These are phyloP conservation scores for Candida dubliniensis DNA, from an alignment of 1,139 yeast species.

Conservation along the genomic window DNA sequence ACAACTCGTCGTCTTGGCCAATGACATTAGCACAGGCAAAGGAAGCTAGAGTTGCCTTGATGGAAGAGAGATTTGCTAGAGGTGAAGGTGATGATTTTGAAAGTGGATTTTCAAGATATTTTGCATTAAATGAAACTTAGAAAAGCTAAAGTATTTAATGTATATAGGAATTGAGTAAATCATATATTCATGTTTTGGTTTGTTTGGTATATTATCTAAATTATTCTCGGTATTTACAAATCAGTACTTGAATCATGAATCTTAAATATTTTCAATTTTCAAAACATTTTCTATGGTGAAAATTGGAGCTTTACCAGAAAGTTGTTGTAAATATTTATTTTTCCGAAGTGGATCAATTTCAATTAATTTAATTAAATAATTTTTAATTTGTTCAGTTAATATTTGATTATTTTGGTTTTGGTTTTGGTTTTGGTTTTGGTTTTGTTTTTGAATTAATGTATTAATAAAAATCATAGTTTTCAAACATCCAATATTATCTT, in stretches of 20 bases:
- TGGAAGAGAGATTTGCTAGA: constrained; percentile 31
- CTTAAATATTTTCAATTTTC: too few species aligned
- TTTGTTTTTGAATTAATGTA: constrained; percentile 25
- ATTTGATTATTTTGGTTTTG: constrained; percentile 4
- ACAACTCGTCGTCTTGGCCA: constrained; percentile 19
- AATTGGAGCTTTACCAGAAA: constrained; percentile 13
- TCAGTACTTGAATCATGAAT: too few species aligned
- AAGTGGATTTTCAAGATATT: constrained; percentile 19
- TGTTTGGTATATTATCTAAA: too few species aligned
- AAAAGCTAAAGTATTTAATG: too few species aligned
- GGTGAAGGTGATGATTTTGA: constrained; percentile 14
- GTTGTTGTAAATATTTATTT: constrained; percentile 55
- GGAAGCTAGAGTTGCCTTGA: constrained; percentile 26
- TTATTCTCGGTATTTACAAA: too few species aligned
- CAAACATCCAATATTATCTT: constrained; percentile 70
- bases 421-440: constrained; percentile 12
- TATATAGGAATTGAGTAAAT: not conserved
- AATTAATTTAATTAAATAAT: constrained; percentile 42
- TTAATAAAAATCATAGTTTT: constrained; percentile 52
- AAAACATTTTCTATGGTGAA: too few species aligned
- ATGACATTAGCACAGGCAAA: constrained; percentile 27
- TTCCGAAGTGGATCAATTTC: constrained; percentile 69
- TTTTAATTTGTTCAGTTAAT: constrained; percentile 27
- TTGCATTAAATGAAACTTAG: constrained; percentile 34
- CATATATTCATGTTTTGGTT: too few species aligned